Base-by-base conservation (phyloP, 495 filamentous ascomycete species). In the Talaromyces stipitatus region DNA sequence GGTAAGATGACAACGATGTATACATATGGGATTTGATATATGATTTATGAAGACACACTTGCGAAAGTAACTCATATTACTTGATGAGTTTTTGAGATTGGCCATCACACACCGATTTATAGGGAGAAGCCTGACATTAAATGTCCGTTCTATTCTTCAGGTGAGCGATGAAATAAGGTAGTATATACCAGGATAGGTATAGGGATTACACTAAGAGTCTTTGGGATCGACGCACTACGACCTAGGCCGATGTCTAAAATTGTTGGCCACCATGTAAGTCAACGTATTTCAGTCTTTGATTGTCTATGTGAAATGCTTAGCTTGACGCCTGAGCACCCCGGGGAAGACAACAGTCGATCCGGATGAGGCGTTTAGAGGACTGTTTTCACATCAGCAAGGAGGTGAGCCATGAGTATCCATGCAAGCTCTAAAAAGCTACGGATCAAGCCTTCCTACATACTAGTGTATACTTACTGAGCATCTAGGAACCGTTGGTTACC, bases 331-430 rank as follows among this genome's bases (percentile, higher is more conserved):
- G 29, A 54, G 28, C 52, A 52, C 52, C 4, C 29, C 52, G 30
- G 52, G 52, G 33, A 54, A 41, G 33, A 16, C 3, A 43, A 36
- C 22, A 38, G 12, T 30, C 52, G 16, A 22, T 41, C 52, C 52
- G 20, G 22, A 18, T 36, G 6, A 23, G 45, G 22, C 45, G 24
- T 24, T 48, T 24, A 20, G 24, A n/a, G 8, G 16, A n/a, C 45
- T 12, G 4, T 29, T 32, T 24, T 52, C 48, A 24, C 18, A 16
- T 52, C 52, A 38, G 52, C 52, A 54, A 54, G 52, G 52, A 54
- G 52, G 30, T 9, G 52, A 18, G 20, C 52, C 51, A 54, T 54
- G 51, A 36, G 29, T 54, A n/a, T 54, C 52, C 50, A 52, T 54
- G 52, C 29, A 36, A 54, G 41, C 14, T 38, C 33, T 54, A 24